Evolutionary conservation across 2,329 filamentous ascomycete genomes (phyloP).

Genomic region (Phyllosticta citriasiana): DNA sequence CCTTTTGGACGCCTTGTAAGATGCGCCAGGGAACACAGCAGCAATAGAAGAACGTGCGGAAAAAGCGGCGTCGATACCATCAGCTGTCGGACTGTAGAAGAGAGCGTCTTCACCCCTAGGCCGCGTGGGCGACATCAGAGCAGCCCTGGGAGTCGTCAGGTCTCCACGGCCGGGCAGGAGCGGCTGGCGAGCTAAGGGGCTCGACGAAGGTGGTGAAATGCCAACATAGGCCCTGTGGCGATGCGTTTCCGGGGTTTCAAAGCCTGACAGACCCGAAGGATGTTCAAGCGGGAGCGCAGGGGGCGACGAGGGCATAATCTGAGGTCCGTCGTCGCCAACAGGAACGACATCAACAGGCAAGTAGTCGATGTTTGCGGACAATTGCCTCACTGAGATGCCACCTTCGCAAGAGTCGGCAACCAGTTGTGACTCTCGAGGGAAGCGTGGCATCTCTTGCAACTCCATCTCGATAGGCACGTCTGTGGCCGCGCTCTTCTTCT

Average conservation of each 20-base stretch:
- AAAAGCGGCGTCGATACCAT: neutral
- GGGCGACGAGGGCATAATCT: too few relatives aligned
- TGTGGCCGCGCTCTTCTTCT: neutral
- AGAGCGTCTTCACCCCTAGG: neutral
- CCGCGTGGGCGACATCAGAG: neutral
- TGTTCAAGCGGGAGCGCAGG: too few relatives aligned
- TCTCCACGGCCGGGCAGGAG: too few relatives aligned
- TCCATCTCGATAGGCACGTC: constrained; percentile 12
- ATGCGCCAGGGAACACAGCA: neutral
- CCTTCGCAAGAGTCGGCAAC: neutral
- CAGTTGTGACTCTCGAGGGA: constrained; percentile 1
- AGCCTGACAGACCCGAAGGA: too few relatives aligned
- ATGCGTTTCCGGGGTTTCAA: too few relatives aligned
- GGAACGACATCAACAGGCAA: neutral
- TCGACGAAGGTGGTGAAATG: too few relatives aligned
- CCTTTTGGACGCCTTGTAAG: neutral
- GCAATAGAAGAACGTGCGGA: neutral
- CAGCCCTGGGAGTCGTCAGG: neutral
- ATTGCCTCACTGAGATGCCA: neutral
- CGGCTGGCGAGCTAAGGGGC: neutral
- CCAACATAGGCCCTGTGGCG: too few relatives aligned
- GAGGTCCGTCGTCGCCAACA: too few relatives aligned
- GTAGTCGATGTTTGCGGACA: neutral
- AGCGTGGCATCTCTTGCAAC: neutral
- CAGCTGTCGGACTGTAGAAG: neutral